Evolutionary conservation across 257 asterid genomes (phyloP), one percentile per base, ranked within the genome.

Genomic region (Ocimum tenuiflorum): DNA sequence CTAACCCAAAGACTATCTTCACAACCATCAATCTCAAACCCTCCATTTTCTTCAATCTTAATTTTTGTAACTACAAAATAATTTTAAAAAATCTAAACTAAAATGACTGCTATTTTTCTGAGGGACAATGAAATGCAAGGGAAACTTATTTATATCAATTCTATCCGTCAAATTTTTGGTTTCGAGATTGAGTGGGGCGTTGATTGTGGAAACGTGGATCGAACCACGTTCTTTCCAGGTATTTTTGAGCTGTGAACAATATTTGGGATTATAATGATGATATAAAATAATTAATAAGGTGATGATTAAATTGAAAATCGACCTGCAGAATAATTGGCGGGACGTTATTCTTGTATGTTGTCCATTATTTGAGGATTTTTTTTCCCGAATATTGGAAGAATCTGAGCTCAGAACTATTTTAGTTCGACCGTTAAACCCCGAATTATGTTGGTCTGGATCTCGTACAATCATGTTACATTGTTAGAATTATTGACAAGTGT

Each of bases 241-340:
- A 24, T 14, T 62, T n/a, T 68, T 69, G 79, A 80, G 94, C 80
- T 85, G 91, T 76, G 67, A 23, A 48, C 14, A 38, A 43, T 63
- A n/a, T n/a, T n/a, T n/a, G 27, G 39, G 10, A 18, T 18, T 0
- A 18, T 14, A 6, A 45, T 45, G 31, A 27, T 27, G 4, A 27
- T 1, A 27, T 27, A 1, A 27, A 45, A 6, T 46, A 15, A 45
- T 7, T 47, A 11, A 54, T 31, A 31, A 3, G 24, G 1, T 7
- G 24, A 0, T 39, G 62, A 10, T 59, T 12, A 49, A 27, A 23
- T 52, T 58, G 51, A 51, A 58, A 33, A 46, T 38, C 20, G 31
- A 53, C 73, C 60, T 62, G 83, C 45, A 42, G 73, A 41, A 78
- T 65, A 48, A 79, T 74, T 63, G 80, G 59, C 39, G 46, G 58